Percentiles rank a stretch among this genome's conserved stretches.
phyloP scores from a whole-genome alignment of 2,329 filamentous ascomycete genomes.

The Aspergillus latus region DNA sequence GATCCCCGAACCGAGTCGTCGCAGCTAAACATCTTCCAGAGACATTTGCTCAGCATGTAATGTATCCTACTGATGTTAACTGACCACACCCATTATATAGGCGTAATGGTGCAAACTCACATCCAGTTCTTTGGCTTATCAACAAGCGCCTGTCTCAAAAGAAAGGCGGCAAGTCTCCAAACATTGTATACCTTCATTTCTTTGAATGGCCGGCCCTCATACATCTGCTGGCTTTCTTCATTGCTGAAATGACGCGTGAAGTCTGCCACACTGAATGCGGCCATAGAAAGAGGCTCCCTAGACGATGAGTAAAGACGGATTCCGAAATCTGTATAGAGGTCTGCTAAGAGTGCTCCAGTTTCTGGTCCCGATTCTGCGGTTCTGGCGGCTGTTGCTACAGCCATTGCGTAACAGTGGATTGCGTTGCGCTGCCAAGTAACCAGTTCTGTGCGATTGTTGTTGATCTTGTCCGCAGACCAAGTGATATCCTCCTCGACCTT shows the following conservation, averaged over 20 bases:
- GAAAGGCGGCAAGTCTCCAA: constrained; percentile 63
- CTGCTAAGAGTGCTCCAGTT: constrained; percentile 58
- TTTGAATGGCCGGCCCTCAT: constrained; percentile 57
- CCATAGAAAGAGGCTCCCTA: constrained; percentile 66
- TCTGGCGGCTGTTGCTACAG: constrained; percentile 61
- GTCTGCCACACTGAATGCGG: constrained; percentile 63
- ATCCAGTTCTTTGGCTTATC: constrained; percentile 64
- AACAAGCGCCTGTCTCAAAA: constrained; percentile 60
- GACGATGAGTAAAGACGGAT: constrained; percentile 68
- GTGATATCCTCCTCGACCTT: constrained; percentile 84
- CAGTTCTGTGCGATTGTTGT: constrained; percentile 74
- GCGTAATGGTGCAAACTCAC: constrained; percentile 38
- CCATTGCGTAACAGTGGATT: constrained; percentile 78
- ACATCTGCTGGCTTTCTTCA: constrained; percentile 54
- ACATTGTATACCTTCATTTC: constrained; percentile 60
- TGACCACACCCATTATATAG: no score
- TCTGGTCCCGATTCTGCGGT: constrained; percentile 56
- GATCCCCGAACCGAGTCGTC: constrained; percentile 43
- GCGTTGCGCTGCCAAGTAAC: constrained; percentile 74
- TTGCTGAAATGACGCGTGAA: constrained; percentile 62
- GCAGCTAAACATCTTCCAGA: constrained; percentile 67
- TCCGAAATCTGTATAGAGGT: constrained; percentile 68
- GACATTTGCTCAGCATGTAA: constrained; percentile 69
- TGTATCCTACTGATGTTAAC: constrained; percentile 49
- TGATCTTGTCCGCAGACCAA: constrained; percentile 89